Conservation (phyloP, 495 filamentous ascomycete genomes). For the Penicillium tannophilum region DNA sequence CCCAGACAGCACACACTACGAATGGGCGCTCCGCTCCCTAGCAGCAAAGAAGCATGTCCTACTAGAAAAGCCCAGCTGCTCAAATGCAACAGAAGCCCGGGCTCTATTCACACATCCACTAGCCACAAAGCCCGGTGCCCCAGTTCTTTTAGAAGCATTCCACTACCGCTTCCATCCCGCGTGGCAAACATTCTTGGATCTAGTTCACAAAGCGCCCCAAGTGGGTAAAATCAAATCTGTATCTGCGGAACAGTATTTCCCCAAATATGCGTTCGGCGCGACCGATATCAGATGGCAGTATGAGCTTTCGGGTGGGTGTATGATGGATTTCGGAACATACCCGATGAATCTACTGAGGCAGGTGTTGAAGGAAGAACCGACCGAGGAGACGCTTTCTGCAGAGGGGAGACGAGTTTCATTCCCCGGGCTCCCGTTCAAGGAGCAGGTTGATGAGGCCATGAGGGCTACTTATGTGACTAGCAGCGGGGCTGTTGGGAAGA, state of each 20-base stretch:
- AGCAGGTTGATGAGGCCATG: conserved; percentile 43
- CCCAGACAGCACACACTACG: conserved; percentile 50
- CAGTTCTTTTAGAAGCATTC: conserved; percentile 62
- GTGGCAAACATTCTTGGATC: conserved; percentile 49
- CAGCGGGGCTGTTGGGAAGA: conserved; percentile 41
- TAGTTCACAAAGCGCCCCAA: conserved; percentile 34
- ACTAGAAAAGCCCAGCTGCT: conserved; percentile 49
- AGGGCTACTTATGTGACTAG: conserved; percentile 45
- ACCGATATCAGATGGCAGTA: conserved; percentile 61
- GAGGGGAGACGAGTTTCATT: not conserved
- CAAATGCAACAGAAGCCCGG: conserved; percentile 41
- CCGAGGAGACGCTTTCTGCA: conserved; percentile 15
- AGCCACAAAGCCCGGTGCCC: conserved; percentile 25
- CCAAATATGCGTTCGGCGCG: conserved; percentile 9
- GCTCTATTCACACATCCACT: conserved; percentile 37
- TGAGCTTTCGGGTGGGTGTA: conserved; percentile 54
- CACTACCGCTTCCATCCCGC: conserved; percentile 60
- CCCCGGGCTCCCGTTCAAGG: not conserved
- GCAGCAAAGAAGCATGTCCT: conserved; percentile 51
- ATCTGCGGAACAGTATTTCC: conserved; percentile 17
- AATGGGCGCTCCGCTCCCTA: conserved; percentile 44
- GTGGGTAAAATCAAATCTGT: conserved; percentile 12
- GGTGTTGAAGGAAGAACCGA: conserved; percentile 37
- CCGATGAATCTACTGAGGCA: conserved; percentile 42
- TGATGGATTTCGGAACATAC: conserved; percentile 62